These are phyloP conservation scores for Hypoxylon subgilvum DNA, from an alignment of 495 filamentous ascomycete species.

Conservation along the genomic window DNA sequence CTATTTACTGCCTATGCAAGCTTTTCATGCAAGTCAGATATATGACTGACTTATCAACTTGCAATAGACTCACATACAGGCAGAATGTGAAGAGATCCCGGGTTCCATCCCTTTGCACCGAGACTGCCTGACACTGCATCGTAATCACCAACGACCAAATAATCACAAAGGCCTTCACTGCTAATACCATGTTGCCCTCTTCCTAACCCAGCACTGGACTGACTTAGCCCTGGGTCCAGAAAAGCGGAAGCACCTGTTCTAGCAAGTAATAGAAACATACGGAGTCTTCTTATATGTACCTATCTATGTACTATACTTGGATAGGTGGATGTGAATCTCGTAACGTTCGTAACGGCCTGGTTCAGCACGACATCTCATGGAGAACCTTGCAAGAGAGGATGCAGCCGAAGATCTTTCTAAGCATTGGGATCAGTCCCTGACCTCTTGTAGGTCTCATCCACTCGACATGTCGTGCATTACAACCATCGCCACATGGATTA, in stretches of 20 bases:
- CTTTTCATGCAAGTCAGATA: no score
- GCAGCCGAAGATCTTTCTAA: constrained; percentile 30
- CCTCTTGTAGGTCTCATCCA: constrained; percentile 1
- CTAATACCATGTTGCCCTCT: no score
- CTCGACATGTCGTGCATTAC: constrained; percentile 19
- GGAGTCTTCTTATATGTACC: constrained; percentile 2
- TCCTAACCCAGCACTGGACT: no score
- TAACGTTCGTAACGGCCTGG: no score
- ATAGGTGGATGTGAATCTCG: no score
- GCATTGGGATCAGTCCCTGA: constrained; percentile 3
- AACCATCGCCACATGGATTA: constrained; percentile 23
- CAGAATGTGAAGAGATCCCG: no score
- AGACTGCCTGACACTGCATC: no score
- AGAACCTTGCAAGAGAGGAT: constrained; percentile 26
- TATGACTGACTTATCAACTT: no score
- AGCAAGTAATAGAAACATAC: constrained; percentile 4
- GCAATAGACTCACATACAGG: no score
- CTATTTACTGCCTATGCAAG: not conserved
- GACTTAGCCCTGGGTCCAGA: not conserved
- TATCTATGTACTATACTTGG: not conserved
- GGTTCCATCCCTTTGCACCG: no score
- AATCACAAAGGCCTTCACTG: no score
- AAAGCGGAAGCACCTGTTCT: not conserved
- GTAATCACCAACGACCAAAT: no score
- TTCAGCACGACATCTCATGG: constrained; percentile 8